Conservation (phyloP, 1,284 basidiomycete genomes). For the Vanrija pseudolonga region DNA sequence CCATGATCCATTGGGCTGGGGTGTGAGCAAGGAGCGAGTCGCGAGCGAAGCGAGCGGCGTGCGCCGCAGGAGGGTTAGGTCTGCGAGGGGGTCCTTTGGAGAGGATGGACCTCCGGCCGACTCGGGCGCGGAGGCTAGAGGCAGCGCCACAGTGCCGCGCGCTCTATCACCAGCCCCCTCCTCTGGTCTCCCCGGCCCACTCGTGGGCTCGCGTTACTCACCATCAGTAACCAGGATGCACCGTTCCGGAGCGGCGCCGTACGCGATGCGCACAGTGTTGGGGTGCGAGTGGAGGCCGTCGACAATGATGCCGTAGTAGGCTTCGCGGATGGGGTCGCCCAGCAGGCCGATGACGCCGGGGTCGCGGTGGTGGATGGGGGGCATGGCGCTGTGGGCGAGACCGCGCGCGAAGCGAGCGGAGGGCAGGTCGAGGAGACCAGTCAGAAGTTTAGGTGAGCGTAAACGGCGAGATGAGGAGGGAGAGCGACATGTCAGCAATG, state of each 20-base stretch:
- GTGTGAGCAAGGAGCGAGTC: constrained; percentile 30
- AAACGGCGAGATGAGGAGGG: no score
- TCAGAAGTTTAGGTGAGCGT: no score
- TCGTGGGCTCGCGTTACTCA: constrained; percentile 31
- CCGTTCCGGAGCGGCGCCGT: constrained; percentile 72
- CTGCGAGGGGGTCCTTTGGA: no score
- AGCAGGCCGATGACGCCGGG: constrained; percentile 73
- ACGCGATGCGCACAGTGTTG: constrained; percentile 80
- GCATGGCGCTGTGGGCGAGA: constrained; percentile 26
- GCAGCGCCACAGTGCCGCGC: no score
- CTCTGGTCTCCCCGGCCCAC: no score
- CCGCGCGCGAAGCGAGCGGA: no score
- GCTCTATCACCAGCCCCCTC: no score
- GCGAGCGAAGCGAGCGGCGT: not conserved
- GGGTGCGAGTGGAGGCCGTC: constrained; percentile 89
- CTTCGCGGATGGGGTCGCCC: constrained; percentile 71
- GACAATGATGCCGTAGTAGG: constrained; percentile 83
- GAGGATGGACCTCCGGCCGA: no score
- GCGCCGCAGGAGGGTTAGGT: no score
- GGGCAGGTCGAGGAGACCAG: no score
- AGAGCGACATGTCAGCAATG: not conserved
- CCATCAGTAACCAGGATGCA: constrained; percentile 87
- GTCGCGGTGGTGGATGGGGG: constrained; percentile 42
- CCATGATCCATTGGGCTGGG: constrained; percentile 73
- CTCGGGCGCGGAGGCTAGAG: no score